phyloP scores from a whole-genome alignment of 257 asterid species.

The Ophiorrhiza pumila region DNA sequence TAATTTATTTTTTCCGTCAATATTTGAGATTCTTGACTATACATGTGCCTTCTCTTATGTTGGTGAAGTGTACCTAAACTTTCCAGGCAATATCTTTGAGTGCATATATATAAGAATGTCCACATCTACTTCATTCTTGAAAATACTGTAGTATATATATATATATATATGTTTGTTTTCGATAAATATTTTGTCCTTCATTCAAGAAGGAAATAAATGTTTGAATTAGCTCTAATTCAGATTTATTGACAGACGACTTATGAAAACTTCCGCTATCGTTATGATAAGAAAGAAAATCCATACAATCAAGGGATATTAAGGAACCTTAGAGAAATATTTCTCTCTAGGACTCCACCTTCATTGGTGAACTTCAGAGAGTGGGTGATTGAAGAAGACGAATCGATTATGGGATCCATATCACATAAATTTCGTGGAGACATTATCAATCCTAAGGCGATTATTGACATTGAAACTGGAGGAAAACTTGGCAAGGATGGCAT shows the following conservation, averaged over 20 bases:
- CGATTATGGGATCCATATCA: slow-evolving; percentile 36
- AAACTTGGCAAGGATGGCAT: slow-evolving; percentile 43
- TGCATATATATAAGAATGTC: background rate
- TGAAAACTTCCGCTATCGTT: slow-evolving; percentile 81
- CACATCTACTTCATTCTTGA: background rate
- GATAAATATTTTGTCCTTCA: background rate
- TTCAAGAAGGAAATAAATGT: background rate
- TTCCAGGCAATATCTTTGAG: background rate
- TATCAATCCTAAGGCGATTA: slow-evolving; percentile 42
- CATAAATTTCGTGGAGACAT: slow-evolving; percentile 41
- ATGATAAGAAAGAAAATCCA: slow-evolving; percentile 81
- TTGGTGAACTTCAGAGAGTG: slow-evolving; percentile 67
- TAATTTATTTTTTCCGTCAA: too few relatives aligned
- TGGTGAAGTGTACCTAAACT: too few relatives aligned
- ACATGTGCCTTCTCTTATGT: background rate
- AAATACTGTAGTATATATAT: background rate
- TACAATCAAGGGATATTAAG: slow-evolving; percentile 47
- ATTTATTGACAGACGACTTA: slow-evolving; percentile 66
- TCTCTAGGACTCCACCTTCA: slow-evolving; percentile 48
- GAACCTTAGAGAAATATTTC: slow-evolving; percentile 61
- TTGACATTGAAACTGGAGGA: slow-evolving; percentile 55
- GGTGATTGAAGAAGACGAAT: slow-evolving; percentile 56
- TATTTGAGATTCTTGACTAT: too few relatives aligned
- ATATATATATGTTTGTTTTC: too few relatives aligned
- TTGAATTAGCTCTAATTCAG: background rate